These are phyloP conservation scores for Fraxinus platypoda DNA, from an alignment of 305 asterid species.

Conservation along the genomic window DNA sequence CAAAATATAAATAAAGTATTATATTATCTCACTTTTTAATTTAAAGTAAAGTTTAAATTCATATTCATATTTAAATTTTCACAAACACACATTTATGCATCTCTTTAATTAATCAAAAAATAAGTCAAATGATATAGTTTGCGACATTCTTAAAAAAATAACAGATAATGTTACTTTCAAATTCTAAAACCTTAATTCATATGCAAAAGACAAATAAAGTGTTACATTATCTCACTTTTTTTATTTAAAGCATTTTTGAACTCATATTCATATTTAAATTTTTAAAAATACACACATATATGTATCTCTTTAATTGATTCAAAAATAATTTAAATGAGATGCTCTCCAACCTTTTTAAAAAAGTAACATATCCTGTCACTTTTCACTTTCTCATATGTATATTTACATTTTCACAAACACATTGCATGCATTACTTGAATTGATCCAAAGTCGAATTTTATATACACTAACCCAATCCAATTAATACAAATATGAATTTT, in stretches of 20 bases:
- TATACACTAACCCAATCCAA: not conserved
- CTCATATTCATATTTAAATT: no score
- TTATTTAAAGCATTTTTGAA: no score
- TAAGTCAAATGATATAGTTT: no score
- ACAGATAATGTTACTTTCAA: not conserved
- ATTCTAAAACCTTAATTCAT: no score
- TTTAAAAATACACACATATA: no score
- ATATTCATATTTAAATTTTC: no score
- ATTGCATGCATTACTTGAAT: not conserved
- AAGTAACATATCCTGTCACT: not conserved
- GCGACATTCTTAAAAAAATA: not conserved
- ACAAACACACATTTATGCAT: not conserved
- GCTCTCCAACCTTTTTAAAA: no score
- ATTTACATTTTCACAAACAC: not conserved
- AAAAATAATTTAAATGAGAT: no score
- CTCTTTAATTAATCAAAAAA: no score
- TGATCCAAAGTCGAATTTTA: not conserved
- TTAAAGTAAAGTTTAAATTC: not conserved
- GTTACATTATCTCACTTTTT: no score
- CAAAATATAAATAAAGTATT: not conserved
- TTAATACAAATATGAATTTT: not conserved
- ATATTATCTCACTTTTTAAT: not conserved
- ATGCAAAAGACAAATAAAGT: no score
- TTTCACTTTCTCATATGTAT: not conserved
- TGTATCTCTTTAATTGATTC: no score